These are phyloP conservation scores for Apiosordaria backusii DNA, from an alignment of 495 filamentous ascomycete genomes.

Conservation along the genomic window DNA sequence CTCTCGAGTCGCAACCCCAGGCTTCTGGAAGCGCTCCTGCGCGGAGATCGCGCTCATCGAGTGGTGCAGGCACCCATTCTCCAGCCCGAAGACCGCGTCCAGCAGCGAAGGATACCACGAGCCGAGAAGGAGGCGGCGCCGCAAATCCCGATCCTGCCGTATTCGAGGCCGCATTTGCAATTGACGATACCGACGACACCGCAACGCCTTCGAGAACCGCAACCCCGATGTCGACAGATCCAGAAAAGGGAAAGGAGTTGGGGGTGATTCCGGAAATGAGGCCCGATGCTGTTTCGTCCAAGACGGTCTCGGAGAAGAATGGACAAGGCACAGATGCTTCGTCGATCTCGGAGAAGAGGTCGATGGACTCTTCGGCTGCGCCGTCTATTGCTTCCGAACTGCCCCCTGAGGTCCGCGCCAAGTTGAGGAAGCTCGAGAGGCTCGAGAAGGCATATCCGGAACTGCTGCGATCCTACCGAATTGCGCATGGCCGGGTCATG, in stretches of 20 bases:
- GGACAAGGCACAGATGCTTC: neutral
- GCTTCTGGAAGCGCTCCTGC: conserved; percentile 47
- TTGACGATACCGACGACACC: conserved; percentile 65
- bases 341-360: conserved; percentile 9
- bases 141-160: conserved; percentile 71
- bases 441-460: conserved; percentile 86
- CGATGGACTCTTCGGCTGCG: conserved; percentile 9
- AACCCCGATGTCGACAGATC: conserved; percentile 48
- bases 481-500: conserved; percentile 78
- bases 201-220: conserved; percentile 44
- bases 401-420: conserved; percentile 66
- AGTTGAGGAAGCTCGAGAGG: conserved; percentile 74
- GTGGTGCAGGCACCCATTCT: conserved; percentile 34
- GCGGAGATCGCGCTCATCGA: conserved; percentile 51
- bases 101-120: conserved; percentile 41
- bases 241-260: conserved; percentile 23
- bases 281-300: neutral
- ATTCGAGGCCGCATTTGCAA: conserved; percentile 77
- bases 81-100: conserved; percentile 41
- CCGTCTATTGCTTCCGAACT: conserved; percentile 52
- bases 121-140: conserved; percentile 37
- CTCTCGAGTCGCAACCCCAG: conserved; percentile 30
- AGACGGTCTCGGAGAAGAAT: conserved; percentile 6
- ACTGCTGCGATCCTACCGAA: conserved; percentile 82
- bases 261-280: conserved; percentile 9